Evolutionary conservation across 768 basidiomycete species (phyloP).

Genomic region (Panaeolus cyanescens): DNA sequence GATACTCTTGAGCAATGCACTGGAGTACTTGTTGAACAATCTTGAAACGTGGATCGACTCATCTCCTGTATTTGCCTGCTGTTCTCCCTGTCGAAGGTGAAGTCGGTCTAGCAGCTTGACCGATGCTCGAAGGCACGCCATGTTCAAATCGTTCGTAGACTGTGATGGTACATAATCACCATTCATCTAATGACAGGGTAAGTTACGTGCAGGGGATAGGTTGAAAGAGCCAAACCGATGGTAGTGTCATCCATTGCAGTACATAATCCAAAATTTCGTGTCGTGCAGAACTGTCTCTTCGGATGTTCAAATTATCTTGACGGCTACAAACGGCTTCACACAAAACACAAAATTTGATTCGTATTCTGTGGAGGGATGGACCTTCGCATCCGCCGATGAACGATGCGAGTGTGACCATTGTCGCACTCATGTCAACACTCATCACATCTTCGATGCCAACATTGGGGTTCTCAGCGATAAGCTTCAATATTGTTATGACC

Average conservation of each 20-base stretch:
- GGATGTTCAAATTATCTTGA: slow-evolving; percentile 59
- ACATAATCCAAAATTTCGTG: slow-evolving; percentile 76
- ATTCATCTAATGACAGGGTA: not conserved
- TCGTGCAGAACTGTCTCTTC: slow-evolving; percentile 66
- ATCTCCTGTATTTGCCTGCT: slow-evolving; percentile 53
- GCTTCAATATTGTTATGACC: slow-evolving; percentile 75
- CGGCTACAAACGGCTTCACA: slow-evolving; percentile 69
- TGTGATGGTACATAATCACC: slow-evolving; percentile 16
- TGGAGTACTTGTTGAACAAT: slow-evolving; percentile 78
- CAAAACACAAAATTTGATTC: slow-evolving; percentile 74
- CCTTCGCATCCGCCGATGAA: slow-evolving; percentile 68
- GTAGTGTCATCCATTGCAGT: slow-evolving; percentile 74
- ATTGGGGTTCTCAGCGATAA: slow-evolving; percentile 69
- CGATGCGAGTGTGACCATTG: slow-evolving; percentile 57
- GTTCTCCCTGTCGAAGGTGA: slow-evolving; percentile 56
- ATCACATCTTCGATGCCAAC: slow-evolving; percentile 58
- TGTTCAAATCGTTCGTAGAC: slow-evolving; percentile 68
- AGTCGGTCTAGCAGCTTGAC: slow-evolving; percentile 79
- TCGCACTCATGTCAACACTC: slow-evolving; percentile 63
- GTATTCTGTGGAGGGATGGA: slow-evolving; percentile 56
- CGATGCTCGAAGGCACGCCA: slow-evolving; percentile 70
- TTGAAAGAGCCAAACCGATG: slow-evolving; percentile 36
- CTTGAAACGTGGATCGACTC: slow-evolving; percentile 73
- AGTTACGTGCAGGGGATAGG: not conserved
- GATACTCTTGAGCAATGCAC: slow-evolving; percentile 62